phyloP scores from a whole-genome alignment of 2,329 filamentous ascomycete genomes.

The Rutstroemia sp. region DNA sequence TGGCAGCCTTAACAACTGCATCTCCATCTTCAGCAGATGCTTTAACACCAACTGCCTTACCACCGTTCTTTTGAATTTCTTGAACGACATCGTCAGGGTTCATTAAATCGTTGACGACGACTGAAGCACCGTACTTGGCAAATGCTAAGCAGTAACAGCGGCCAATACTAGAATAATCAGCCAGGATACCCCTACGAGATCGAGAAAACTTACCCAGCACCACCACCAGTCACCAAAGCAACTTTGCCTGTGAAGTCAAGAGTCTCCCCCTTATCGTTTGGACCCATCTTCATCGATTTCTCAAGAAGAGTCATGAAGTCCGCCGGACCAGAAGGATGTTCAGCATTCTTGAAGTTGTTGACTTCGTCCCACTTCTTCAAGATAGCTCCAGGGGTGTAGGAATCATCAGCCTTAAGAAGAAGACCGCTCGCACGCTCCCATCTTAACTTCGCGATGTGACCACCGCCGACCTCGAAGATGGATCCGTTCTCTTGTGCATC shows the following conservation, averaged over 20 bases:
- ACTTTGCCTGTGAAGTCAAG: slow-evolving; percentile 80
- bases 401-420: slow-evolving; percentile 80
- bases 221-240: slow-evolving; percentile 79
- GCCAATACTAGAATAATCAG: slow-evolving; percentile 55
- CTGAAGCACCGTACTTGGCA: slow-evolving; percentile 71
- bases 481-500: slow-evolving; percentile 75
- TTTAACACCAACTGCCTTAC: slow-evolving; percentile 87
- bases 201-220: slow-evolving; percentile 53
- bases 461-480: slow-evolving; percentile 91
- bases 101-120: slow-evolving; percentile 94
- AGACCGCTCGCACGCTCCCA: slow-evolving; percentile 92
- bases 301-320: slow-evolving; percentile 85
- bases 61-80: slow-evolving; percentile 85
- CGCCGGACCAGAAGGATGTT: slow-evolving; percentile 76
- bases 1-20: slow-evolving; percentile 81
- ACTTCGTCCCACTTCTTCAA: slow-evolving; percentile 86
- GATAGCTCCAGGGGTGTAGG: slow-evolving; percentile 80
- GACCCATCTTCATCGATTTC: slow-evolving; percentile 68
- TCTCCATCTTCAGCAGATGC: slow-evolving; percentile 91
- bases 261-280: slow-evolving; percentile 64
- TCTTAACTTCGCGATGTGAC: slow-evolving; percentile 84
- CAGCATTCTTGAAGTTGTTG: slow-evolving; percentile 74
- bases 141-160: slow-evolving; percentile 86
- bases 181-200: neutral
- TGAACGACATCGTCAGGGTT: slow-evolving; percentile 85